Evolutionary conservation across 176 grass and related monocot species (phyloP).

Genomic region (Oryza coarctata): DNA sequence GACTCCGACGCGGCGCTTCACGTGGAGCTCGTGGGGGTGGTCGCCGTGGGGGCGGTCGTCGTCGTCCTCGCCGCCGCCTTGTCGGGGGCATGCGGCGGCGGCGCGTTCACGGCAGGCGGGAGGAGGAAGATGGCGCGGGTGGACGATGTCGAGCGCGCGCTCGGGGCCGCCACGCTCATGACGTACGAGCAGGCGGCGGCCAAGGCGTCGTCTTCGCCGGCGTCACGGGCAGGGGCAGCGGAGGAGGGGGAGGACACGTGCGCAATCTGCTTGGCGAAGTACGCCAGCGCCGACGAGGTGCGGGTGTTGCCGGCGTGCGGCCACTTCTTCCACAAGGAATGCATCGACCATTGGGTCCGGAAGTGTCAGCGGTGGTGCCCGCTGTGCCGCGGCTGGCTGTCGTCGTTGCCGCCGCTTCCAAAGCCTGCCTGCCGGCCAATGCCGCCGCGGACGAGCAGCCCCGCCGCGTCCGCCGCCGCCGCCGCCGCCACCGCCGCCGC

Average conservation of each 20-base stretch:
- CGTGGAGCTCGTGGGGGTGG: constrained; percentile 27
- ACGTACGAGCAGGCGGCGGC: constrained; percentile 27
- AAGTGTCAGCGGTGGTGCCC: constrained; percentile 6
- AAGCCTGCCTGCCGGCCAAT: not conserved
- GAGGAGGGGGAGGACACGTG: not conserved
- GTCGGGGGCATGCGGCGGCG: not conserved
- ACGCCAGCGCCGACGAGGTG: constrained; percentile 5
- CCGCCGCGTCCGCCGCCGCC: too few species aligned
- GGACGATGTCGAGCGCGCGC: constrained; percentile 38
- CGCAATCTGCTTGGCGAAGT: constrained; percentile 28
- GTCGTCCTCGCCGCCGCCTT: not conserved
- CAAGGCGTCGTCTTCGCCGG: not conserved
- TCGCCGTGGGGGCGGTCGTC: not conserved
- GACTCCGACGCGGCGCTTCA: not conserved
- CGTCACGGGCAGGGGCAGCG: not conserved
- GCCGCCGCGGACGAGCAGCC: not conserved
- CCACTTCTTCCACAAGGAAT: constrained; percentile 49
- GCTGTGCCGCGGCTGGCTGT: constrained; percentile 12
- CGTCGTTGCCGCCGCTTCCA: not conserved
- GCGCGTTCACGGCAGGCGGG: not conserved
- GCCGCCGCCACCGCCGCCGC: too few species aligned
- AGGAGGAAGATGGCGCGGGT: not conserved
- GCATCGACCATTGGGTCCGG: constrained; percentile 49
- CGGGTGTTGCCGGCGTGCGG: constrained; percentile 47
- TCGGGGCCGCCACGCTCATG: constrained; percentile 6